Evolutionary conservation across 352 stramenopile species (phyloP), one percentile per base, ranked within the genome.

Genomic region (Pythium sp.): DNA sequence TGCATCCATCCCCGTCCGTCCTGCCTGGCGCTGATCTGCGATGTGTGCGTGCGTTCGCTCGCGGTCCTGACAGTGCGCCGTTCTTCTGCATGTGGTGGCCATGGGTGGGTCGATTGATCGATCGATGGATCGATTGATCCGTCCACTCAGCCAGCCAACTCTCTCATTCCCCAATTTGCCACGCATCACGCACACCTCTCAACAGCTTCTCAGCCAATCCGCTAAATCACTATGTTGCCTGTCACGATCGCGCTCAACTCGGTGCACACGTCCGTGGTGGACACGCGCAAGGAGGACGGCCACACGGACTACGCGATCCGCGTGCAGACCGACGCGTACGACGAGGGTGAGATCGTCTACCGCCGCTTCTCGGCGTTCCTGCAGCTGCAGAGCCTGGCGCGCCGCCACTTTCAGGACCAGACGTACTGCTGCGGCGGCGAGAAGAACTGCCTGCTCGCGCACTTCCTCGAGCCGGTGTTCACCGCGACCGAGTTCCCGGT

Each of bases 281-380:
- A 87, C 67, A 92, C 87, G 28, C 84, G 84, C 67, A 92, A 92
- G 71, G 78, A 89, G 41, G 75, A 75, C 58, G 72, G 84, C 54
- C 85, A 93, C 82, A 95, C 87, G n/a, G 85, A 95, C 75, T 95
- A 95, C 64, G 85, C 84, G 60, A 89, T 95, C 72, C 82, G 84
- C 49, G 82, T 95, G 58, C 81, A 89, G 76, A 79, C 82, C 53
- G 78, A 87, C 63, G 71, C 76, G 38, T 86, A 73, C 63, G 80
- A 80, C 66, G 77, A 86, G 36, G 72, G 75, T 20, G 80, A 82
- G 68, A 78, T 95, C 66, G 83, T 95, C 2, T 93, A 93, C 76
- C 83, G 87, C 56, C 87, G 87, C 67, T 95, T 92, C 80, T 95
- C 87, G 62, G 83, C 85, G 56, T 95, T 95, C 69, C 73, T 93